Evolutionary conservation across 169 alveolate genomes (phyloP).

Genomic region (Plasmodium knowlesi): DNA sequence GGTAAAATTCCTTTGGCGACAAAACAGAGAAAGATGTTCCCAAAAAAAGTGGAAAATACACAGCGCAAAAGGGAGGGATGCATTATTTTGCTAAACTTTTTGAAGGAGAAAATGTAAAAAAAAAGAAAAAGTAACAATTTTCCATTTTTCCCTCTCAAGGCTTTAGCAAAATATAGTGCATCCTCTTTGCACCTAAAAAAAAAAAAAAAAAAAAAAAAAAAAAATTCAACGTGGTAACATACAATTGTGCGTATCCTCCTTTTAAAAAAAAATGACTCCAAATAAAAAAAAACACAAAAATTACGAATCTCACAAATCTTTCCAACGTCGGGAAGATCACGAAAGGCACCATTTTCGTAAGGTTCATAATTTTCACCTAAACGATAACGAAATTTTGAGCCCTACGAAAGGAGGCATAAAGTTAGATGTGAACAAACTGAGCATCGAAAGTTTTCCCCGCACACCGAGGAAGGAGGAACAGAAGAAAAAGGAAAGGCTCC

Average conservation of each 20-base stretch:
- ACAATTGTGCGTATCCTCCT: not conserved
- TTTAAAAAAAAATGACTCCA: not conserved
- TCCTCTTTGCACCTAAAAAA: not conserved
- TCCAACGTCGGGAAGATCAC: not conserved
- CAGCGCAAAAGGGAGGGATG: not conserved
- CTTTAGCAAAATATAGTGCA: not conserved
- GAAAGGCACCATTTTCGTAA: not conserved
- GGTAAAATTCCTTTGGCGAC: not conserved
- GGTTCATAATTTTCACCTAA: constrained; percentile 29
- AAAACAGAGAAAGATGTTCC: not conserved
- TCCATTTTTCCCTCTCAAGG: not conserved
- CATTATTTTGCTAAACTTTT: not conserved
- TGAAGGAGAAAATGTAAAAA: not conserved
- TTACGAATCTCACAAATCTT: not conserved
- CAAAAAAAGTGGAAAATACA: not conserved
- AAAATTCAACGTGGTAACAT: not conserved
- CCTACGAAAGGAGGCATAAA: constrained; percentile 70
- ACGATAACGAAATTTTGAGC: constrained; percentile 56
- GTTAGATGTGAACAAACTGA: constrained; percentile 55
- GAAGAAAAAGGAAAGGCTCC: not conserved
- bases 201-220: not conserved
- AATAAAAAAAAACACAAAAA: not conserved
- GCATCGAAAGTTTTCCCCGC: constrained; percentile 12
- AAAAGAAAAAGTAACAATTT: not conserved
- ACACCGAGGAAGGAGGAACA: constrained; percentile 6